Evolutionary conservation across 176 grass and related monocot species (phyloP).

Genomic region (Carex myosuroides): DNA sequence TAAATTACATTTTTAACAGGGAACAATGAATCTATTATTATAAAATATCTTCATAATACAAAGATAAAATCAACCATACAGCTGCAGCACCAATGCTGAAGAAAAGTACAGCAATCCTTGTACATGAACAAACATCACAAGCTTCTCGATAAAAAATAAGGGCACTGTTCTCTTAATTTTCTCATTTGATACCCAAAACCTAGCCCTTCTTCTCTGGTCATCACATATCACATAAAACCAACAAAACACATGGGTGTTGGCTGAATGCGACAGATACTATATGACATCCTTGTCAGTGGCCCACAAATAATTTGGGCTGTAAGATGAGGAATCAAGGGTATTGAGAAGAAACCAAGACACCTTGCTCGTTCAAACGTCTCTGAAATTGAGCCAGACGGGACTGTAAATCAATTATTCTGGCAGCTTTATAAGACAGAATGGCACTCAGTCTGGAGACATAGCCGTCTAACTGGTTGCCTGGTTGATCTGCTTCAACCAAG

Average conservation of each 20-base stretch:
- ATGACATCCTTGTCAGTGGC: neutral
- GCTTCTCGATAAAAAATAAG: neutral
- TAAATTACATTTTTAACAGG: neutral
- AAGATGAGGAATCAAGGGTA: conserved; percentile 33
- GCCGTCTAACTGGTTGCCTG: conserved; percentile 74
- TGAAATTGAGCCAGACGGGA: conserved; percentile 68
- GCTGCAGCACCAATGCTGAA: neutral
- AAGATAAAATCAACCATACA: neutral
- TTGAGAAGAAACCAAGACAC: conserved; percentile 54
- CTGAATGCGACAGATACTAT: neutral
- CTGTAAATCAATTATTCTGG: conserved; percentile 68
- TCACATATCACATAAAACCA: neutral
- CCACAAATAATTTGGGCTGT: neutral
- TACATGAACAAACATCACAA: neutral
- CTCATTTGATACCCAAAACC: neutral
- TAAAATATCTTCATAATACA: conserved; percentile 4
- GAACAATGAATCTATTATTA: neutral
- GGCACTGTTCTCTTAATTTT: neutral
- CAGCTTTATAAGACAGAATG: conserved; percentile 80
- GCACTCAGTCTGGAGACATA: conserved; percentile 60
- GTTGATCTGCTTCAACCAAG: conserved; percentile 66
- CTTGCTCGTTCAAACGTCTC: conserved; percentile 62
- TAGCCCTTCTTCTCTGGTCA: neutral
- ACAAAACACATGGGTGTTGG: neutral
- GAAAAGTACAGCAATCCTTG: neutral